Conservation (phyloP, 768 basidiomycete species). For the Auriscalpium vulgare region DNA sequence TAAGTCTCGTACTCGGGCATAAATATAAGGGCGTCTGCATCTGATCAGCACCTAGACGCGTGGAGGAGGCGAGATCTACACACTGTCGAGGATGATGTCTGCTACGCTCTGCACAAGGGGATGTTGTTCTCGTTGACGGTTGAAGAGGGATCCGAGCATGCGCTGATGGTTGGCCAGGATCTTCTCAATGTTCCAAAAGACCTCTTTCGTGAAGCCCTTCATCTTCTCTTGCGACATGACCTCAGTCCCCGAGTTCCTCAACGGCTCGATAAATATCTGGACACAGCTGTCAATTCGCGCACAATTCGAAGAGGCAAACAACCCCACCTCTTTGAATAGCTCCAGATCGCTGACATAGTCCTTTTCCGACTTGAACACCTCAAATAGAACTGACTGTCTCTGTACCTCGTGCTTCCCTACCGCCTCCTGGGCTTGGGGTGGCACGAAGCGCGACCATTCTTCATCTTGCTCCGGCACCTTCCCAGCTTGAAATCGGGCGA, state of each 20-base stretch:
- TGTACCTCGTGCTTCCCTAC: slow-evolving; percentile 74
- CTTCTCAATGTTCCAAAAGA: slow-evolving; percentile 76
- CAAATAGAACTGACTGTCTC: slow-evolving; percentile 82
- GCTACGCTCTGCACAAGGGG: slow-evolving; percentile 77
- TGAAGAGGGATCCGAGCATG: slow-evolving; percentile 67
- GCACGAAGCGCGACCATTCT: slow-evolving; percentile 80
- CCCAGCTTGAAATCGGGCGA: slow-evolving; percentile 62
- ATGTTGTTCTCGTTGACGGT: slow-evolving; percentile 76
- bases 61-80: slow-evolving; percentile 18
- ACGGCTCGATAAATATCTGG: slow-evolving; percentile 67
- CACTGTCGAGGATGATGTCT: slow-evolving; percentile 79
- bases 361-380: slow-evolving; percentile 83
- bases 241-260: slow-evolving; percentile 54
- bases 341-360: slow-evolving; percentile 82
- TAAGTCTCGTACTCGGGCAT: slow-evolving; percentile 68
- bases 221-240: slow-evolving; percentile 51
- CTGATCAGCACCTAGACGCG: not conserved
- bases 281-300: not conserved
- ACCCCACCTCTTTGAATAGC: slow-evolving; percentile 51
- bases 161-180: slow-evolving; percentile 60
- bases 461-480: slow-evolving; percentile 58
- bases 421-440: slow-evolving; percentile 58
- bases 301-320: not conserved
- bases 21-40: slow-evolving; percentile 34
- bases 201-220: slow-evolving; percentile 62